Percentiles rank a stretch among this genome's conserved stretches.
Conservation (phyloP, 2,329 filamentous ascomycete genomes). For the Escovopsis sp. region DNA sequence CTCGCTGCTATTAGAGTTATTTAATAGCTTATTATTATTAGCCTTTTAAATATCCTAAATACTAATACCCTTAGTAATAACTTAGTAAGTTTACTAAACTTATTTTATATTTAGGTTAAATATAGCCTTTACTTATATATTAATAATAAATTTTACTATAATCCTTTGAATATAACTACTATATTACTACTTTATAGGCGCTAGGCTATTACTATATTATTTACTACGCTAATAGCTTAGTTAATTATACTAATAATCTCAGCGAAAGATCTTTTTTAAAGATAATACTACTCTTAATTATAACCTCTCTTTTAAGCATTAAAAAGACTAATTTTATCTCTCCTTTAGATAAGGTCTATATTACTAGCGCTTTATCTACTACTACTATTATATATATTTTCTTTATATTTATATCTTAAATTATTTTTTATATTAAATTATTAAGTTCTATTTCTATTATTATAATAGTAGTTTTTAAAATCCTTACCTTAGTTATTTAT, state of each 20-base stretch:
- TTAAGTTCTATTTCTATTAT: not conserved
- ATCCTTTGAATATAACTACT: no score
- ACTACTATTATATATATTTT: not conserved
- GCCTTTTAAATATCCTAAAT: not conserved
- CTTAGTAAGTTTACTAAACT: not conserved
- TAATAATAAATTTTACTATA: not conserved
- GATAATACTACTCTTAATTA: not conserved
- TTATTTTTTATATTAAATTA: not conserved
- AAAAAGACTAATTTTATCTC: not conserved
- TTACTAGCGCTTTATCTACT: not conserved
- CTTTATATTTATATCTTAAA: not conserved
- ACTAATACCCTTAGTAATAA: not conserved
- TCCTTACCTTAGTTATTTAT: not conserved
- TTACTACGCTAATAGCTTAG: no score
- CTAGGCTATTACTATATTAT: no score
- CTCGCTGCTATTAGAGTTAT: no score
- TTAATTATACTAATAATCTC: no score
- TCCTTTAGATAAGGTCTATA: no score
- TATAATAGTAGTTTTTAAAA: not conserved
- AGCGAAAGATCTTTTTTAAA: no score
- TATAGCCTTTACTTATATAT: not conserved
- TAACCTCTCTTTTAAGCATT: not conserved
- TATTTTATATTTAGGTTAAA: no score
- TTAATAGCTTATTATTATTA: no score
- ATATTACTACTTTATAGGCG: no score